A percentile compares a stretch with the other conserved stretches of the same genome.
Conservation (phyloP, 331 rosid genomes). For the Arachis monticola region DNA sequence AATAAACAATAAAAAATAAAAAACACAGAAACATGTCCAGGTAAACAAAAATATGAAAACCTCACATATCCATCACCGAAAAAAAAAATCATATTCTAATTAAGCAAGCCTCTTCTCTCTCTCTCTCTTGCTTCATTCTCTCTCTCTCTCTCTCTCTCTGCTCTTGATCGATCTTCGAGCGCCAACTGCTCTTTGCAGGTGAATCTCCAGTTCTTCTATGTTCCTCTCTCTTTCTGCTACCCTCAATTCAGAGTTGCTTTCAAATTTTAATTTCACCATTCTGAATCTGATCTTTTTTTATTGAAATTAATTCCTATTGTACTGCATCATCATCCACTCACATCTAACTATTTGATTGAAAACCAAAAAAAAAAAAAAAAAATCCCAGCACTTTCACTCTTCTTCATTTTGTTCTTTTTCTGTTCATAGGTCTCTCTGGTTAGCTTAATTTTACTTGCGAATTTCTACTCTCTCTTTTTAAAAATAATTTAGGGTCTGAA, state of each 20-base stretch:
- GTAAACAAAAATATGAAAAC: too few relatives aligned
- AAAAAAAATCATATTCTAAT: not conserved
- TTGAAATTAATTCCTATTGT: not conserved
- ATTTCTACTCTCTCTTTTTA: constrained; percentile 35
- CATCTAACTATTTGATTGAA: not conserved
- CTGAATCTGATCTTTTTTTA: not conserved
- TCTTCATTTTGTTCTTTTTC: too few relatives aligned
- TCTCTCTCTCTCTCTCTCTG: constrained; percentile 8
- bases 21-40: too few relatives aligned
- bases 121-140: constrained; percentile 1
- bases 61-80: too few relatives aligned
- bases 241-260: not conserved
- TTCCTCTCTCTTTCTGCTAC: not conserved
- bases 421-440: not conserved
- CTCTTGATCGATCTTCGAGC: constrained; percentile 36
- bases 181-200: constrained; percentile 26
- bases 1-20: too few relatives aligned
- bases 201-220: not conserved
- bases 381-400: not conserved
- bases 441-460: constrained; percentile 12
- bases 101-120: not conserved
- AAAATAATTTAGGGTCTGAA: constrained; percentile 27
- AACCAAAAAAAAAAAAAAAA: too few relatives aligned
- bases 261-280: not conserved
- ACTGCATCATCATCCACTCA: not conserved